Evolutionary conservation across 2,329 filamentous ascomycete species (phyloP).

Genomic region (Calonectria hawksworthii): DNA sequence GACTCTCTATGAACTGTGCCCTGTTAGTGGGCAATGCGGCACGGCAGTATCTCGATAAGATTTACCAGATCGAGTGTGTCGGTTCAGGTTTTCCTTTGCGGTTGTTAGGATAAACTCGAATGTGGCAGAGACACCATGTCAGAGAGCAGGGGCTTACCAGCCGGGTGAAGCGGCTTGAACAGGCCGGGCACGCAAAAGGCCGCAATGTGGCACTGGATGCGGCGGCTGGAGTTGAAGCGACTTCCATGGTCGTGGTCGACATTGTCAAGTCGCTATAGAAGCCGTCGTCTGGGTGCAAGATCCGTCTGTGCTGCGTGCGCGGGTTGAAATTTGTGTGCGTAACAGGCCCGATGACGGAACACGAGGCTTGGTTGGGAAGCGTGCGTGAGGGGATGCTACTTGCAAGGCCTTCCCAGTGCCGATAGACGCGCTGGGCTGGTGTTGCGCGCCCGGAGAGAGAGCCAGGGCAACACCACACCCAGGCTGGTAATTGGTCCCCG

Average conservation of each 20-base stretch:
- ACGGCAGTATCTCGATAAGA: neutral
- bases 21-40: neutral
- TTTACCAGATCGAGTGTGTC: constrained; percentile 29
- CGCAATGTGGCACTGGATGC: constrained; percentile 18
- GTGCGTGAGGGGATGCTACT: constrained; percentile 22
- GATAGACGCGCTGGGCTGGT: constrained; percentile 9
- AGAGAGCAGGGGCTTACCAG: constrained; percentile 12
- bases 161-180: constrained; percentile 29
- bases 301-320: neutral
- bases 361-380: neutral
- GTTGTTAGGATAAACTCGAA: neutral
- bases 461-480: neutral
- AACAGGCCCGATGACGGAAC: neutral
- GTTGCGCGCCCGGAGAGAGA: constrained; percentile 3
- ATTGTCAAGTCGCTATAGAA: neutral
- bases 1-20: constrained; percentile 25
- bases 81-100: constrained; percentile 26
- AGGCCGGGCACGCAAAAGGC: constrained; percentile 29
- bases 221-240: constrained; percentile 6
- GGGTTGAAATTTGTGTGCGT: neutral
- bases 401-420: neutral
- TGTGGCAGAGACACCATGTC: neutral
- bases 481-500: neutral
- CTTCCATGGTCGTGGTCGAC: constrained; percentile 16
- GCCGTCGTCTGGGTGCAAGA: neutral